phyloP scores from a whole-genome alignment of 1,139 yeast genomes.

The Taiozyma onychis region DNA sequence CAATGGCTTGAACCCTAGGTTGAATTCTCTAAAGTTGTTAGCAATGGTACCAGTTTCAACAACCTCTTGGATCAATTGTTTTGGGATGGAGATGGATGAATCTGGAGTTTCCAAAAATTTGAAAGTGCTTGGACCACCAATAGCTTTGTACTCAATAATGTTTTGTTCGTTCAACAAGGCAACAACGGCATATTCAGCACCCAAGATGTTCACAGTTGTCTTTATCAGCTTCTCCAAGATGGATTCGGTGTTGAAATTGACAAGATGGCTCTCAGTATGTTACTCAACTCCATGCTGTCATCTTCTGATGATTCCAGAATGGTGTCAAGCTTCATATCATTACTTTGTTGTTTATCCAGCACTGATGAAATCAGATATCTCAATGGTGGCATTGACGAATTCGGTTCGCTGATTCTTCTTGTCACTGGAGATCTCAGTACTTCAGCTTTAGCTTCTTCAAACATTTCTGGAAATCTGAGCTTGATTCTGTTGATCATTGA shows the following conservation, averaged over 20 bases:
- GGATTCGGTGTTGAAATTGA: constrained; percentile 38
- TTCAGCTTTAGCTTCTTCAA: constrained; percentile 9
- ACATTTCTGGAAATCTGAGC: constrained; percentile 12
- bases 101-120: constrained; percentile 8
- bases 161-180: constrained; percentile 35
- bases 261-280: constrained; percentile 37
- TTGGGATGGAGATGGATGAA: constrained; percentile 39
- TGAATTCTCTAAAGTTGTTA: constrained; percentile 33
- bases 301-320: constrained; percentile 6
- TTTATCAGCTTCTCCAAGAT: constrained; percentile 38
- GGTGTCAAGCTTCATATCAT: constrained; percentile 10
- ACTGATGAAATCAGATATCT: constrained; percentile 15
- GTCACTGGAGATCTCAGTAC: neutral
- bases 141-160: constrained; percentile 34
- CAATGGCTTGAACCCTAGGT: constrained; percentile 31
- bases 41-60: constrained; percentile 36
- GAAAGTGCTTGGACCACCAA: constrained; percentile 35
- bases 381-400: constrained; percentile 7
- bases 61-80: constrained; percentile 35
- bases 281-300: constrained; percentile 15
- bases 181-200: constrained; percentile 43
- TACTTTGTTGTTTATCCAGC: constrained; percentile 6
- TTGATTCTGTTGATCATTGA: constrained; percentile 4
- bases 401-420: constrained; percentile 5
- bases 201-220: constrained; percentile 37